Conservation (phyloP, 495 filamentous ascomycete genomes). For the Zalerion maritima region DNA sequence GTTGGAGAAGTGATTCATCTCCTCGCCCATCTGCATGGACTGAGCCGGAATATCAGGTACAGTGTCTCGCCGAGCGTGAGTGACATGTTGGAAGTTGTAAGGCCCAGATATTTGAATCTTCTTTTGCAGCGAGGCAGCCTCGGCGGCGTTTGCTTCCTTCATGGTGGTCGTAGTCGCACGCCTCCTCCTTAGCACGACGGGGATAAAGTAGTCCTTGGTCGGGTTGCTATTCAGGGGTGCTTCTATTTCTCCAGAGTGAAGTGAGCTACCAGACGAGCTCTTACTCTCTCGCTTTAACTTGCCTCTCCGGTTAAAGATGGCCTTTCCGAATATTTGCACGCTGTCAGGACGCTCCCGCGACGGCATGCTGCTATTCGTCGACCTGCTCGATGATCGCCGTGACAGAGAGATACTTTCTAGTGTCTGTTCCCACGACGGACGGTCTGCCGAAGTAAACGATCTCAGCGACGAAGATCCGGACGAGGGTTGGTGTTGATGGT, state of each 20-base stretch:
- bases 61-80: conserved; percentile 55
- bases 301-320: conserved; percentile 30
- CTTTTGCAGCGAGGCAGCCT: conserved; percentile 14
- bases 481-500: conserved; percentile 29
- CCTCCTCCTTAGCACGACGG: conserved; percentile 26
- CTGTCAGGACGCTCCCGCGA: conserved; percentile 36
- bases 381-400: conserved; percentile 34
- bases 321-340: conserved; percentile 38
- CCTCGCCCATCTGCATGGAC: conserved; percentile 47
- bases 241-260: conserved; percentile 20
- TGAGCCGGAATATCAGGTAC: conserved; percentile 46
- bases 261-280: conserved; percentile 21
- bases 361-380: conserved; percentile 28
- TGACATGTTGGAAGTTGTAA: conserved; percentile 80
- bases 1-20: conserved; percentile 49
- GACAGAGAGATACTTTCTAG: conserved; percentile 26
- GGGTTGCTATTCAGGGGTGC: conserved; percentile 10
- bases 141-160: conserved; percentile 14
- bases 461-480: conserved; percentile 33
- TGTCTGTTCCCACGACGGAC: conserved; percentile 28
- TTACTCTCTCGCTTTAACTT: conserved; percentile 28
- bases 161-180: too few relatives aligned
- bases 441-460: conserved; percentile 23
- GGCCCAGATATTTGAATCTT: conserved; percentile 57
- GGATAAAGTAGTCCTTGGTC: conserved; percentile 25